Conservation (phyloP, 192 early-diverging fungal species). For the Rhizophagus sp. region DNA sequence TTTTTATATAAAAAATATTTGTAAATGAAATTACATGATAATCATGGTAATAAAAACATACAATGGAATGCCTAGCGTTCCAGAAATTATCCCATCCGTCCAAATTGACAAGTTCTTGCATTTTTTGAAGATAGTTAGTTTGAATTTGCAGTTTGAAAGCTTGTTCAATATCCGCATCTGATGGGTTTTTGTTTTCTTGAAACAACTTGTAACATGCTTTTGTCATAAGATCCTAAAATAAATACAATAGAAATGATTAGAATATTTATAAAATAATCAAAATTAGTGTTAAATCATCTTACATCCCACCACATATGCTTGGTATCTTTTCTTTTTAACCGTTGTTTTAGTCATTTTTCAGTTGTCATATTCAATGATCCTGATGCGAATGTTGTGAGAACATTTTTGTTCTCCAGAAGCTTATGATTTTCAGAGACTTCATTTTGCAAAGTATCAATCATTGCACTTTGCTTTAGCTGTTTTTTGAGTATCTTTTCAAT, state of each 20-base stretch:
- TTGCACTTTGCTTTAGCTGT: no score
- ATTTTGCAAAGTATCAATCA: no score
- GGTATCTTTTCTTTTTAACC: not conserved
- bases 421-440: not conserved
- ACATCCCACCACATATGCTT: not conserved
- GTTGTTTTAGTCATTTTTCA: not conserved
- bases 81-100: not conserved
- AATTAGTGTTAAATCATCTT: not conserved
- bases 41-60: conserved; percentile 1
- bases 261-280: not conserved
- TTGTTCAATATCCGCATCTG: not conserved
- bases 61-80: not conserved
- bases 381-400: not conserved
- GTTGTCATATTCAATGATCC: not conserved
- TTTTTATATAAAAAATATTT: no score
- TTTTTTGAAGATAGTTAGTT: not conserved
- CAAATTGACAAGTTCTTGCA: not conserved
- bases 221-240: not conserved
- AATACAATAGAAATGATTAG: not conserved
- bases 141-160: not conserved
- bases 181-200: conserved; percentile 1
- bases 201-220: not conserved
- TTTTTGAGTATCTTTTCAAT: no score
- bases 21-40: not conserved
- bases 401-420: not conserved